A percentile compares a stretch with the other conserved stretches of the same genome.
phyloP scores from a whole-genome alignment of 2,329 filamentous ascomycete species.

The Saccharata proteae region DNA sequence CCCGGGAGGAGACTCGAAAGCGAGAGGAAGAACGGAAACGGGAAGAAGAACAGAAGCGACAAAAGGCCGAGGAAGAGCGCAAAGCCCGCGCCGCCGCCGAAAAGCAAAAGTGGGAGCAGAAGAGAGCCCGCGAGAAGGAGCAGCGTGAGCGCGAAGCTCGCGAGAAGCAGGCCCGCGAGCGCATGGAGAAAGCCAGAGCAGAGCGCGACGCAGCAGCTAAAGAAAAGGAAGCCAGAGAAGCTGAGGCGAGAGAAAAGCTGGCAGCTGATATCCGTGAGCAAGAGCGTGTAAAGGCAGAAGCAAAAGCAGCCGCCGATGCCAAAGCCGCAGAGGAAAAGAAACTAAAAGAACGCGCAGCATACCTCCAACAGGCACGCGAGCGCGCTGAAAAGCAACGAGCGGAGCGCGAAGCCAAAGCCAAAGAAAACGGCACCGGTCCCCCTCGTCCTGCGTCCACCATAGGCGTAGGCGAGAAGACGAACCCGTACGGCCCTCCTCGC shows the following conservation, averaged over 20 bases:
- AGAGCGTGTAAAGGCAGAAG: slow-evolving; percentile 15
- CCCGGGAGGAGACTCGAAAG: slow-evolving; percentile 52
- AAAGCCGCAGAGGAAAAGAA: slow-evolving; percentile 17
- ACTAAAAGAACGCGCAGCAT: slow-evolving; percentile 14
- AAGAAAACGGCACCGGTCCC: slow-evolving; percentile 12
- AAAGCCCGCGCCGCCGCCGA: slow-evolving; percentile 34
- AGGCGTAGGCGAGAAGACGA: slow-evolving; percentile 55
- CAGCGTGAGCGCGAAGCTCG: slow-evolving; percentile 35
- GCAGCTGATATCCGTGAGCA: slow-evolving; percentile 32
- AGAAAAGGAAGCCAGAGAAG: slow-evolving; percentile 24
- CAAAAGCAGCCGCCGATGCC: slow-evolving; percentile 18
- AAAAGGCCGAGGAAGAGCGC: slow-evolving; percentile 37
- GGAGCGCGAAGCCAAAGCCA: slow-evolving; percentile 22
- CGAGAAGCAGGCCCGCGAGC: slow-evolving; percentile 32
- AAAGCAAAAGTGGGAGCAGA: slow-evolving; percentile 40
- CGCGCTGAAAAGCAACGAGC: slow-evolving; percentile 26
- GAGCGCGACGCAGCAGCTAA: slow-evolving; percentile 25
- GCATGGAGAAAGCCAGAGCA: slow-evolving; percentile 26
- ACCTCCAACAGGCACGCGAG: slow-evolving; percentile 26
- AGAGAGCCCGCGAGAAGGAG: slow-evolving; percentile 35
- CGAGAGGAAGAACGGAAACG: slow-evolving; percentile 32
- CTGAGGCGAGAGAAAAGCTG: slow-evolving; percentile 19
- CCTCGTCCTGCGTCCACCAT: slow-evolving; percentile 26
- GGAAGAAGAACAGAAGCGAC: slow-evolving; percentile 27
- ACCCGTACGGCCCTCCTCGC: slow-evolving; percentile 56